Evolutionary conservation across 148 eudicot genomes (phyloP).

Genomic region (Rhododendron williamsianum): DNA sequence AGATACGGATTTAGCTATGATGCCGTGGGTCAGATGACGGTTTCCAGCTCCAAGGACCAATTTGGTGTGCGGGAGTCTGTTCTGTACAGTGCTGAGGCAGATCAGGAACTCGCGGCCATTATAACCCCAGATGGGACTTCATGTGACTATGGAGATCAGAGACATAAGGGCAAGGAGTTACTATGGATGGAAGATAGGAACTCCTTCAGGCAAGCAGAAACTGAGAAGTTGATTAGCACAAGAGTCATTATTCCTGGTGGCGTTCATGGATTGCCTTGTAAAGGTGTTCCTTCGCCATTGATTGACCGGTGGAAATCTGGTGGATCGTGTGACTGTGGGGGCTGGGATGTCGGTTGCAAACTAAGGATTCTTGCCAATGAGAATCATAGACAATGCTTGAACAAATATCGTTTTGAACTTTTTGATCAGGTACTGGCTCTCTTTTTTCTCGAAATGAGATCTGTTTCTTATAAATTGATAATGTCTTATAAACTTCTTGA

Average conservation of each 20-base stretch:
- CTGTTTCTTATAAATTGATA: no score
- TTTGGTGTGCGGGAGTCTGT: conserved; percentile 43
- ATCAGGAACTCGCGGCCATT: conserved; percentile 68
- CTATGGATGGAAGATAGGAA: background rate
- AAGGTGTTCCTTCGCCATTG: conserved; percentile 62
- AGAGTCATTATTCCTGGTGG: conserved; percentile 78
- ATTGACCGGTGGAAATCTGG: conserved; percentile 71
- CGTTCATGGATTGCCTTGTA: conserved; percentile 60
- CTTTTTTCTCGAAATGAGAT: no score
- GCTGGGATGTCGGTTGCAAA: conserved; percentile 88
- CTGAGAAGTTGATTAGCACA: conserved; percentile 17
- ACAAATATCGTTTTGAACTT: conserved; percentile 38
- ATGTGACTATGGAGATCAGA: conserved; percentile 15
- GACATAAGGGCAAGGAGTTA: background rate
- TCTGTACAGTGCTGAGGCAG: conserved; percentile 46
- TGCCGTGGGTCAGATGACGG: conserved; percentile 64
- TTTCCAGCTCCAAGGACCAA: conserved; percentile 31
- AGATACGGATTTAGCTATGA: conserved; percentile 38
- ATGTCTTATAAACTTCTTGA: background rate
- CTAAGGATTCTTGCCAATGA: conserved; percentile 35
- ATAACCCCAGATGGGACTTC: conserved; percentile 27
- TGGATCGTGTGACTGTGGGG: conserved; percentile 90
- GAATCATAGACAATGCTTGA: conserved; percentile 11
- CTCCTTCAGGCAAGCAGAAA: background rate
- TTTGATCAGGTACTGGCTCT: conserved; percentile 47